Base-by-base conservation (phyloP, 306 rosid genomes). In the Quercus berberidifolia region DNA sequence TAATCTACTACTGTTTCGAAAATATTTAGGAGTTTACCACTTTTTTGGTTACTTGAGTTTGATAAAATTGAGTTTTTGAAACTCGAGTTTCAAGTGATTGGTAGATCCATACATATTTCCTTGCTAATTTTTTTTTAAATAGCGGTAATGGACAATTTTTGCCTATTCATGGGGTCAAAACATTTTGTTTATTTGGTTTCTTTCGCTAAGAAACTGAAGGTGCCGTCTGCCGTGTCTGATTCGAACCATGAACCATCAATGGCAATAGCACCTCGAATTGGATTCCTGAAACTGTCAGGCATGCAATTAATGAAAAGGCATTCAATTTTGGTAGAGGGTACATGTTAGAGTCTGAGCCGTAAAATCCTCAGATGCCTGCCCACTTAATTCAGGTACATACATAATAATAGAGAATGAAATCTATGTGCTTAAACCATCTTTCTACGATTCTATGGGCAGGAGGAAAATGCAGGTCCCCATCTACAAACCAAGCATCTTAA, bases 141-240 rank as follows among this genome's bases (percentile, higher is more conserved):
- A 26, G 28, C 1, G 28, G 28, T 26, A 26, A 26, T 26, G 28
- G 28, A 26, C 28, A 26, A 26, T 26, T 26, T 26, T 26, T 11
- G 65, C 46, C 62, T 43, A 56, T 75, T 71, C 54, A 35, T 58
- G 12, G 68, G 77, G 46, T n/a, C 52, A 23, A 55, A 69, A 63
- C 65, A 5, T 56, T 62, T 70, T 26, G 54, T 13, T 49, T 49
- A 3, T 49, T 49, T 12, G 54, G 15, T n/a, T 58, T 35, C 54
- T 55, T 71, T 72, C 8, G 7, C 72, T 9, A 28, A 33, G 15
- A 63, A 62, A 18, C 74, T 33, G 57, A 60, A n/a, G 46, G 26
- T 60, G 83, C 35, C 28, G 18, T 73, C 20, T 60, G 83, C 35
- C 28, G 18, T 73, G 74, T 79, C 43, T 12, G 69, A 58, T 76